A percentile compares a stretch with the other conserved stretches of the same genome.
phyloP scores from a whole-genome alignment of 306 rosid genomes.

The Quillaja saponaria region DNA sequence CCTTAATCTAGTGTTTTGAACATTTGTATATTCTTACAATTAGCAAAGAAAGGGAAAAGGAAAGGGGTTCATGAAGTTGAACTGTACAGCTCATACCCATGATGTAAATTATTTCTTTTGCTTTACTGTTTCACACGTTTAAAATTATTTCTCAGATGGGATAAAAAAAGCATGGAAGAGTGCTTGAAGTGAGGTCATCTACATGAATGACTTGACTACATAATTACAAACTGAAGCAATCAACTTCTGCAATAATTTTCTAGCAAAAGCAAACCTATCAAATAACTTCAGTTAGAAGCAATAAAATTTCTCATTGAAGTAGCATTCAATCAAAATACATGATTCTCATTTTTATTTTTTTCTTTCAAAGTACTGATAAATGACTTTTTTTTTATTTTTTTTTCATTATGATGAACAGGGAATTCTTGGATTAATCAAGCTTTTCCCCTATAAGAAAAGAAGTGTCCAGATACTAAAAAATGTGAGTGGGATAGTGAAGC shows the following conservation, averaged over 20 bases:
- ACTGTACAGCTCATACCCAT: neutral
- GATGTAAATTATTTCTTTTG: neutral
- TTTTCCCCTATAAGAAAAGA: conserved; percentile 64
- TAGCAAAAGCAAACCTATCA: too few relatives aligned
- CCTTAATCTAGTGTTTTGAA: too few relatives aligned
- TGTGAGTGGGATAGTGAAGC: conserved; percentile 51
- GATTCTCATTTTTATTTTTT: neutral
- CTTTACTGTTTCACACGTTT: too few relatives aligned
- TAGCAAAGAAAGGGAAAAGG: too few relatives aligned
- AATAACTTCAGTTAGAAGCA: too few relatives aligned
- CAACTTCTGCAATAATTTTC: neutral
- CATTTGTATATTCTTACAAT: too few relatives aligned
- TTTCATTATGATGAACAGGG: conserved; percentile 30
- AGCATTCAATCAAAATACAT: neutral
- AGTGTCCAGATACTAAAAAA: conserved; percentile 51
- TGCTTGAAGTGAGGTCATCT: too few relatives aligned
- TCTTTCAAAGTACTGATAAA: neutral
- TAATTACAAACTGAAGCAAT: neutral
- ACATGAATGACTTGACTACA: too few relatives aligned
- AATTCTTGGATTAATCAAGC: conserved; percentile 49
- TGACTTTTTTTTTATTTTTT: conserved; percentile 5
- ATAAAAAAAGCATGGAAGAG: too few relatives aligned
- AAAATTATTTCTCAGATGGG: neutral
- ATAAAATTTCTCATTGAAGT: too few relatives aligned
- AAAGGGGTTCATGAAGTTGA: too few relatives aligned